These are phyloP conservation scores for Aspergillus oerlinghausenensis DNA, from an alignment of 2,329 filamentous ascomycete species.

Conservation along the genomic window DNA sequence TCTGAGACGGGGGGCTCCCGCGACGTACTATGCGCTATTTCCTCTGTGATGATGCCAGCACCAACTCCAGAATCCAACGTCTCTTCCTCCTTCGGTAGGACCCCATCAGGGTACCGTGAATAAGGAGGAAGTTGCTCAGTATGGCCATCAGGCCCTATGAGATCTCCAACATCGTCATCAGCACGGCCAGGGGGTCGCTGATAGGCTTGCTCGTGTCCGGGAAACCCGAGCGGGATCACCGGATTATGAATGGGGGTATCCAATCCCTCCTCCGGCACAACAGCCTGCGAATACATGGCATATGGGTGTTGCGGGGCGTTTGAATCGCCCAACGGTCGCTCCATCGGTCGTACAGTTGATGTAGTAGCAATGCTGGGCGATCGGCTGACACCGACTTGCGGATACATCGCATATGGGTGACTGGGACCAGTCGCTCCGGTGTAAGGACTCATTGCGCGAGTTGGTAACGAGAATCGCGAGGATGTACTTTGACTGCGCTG, in stretches of 20 bases:
- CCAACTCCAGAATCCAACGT: constrained; percentile 20
- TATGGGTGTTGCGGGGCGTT: constrained; percentile 79
- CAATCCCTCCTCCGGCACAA: constrained; percentile 55
- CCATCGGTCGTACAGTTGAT: constrained; percentile 59
- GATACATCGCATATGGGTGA: constrained; percentile 80
- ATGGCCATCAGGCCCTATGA: constrained; percentile 83
- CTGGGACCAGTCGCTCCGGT: constrained; percentile 68
- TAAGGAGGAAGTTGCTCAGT: constrained; percentile 90
- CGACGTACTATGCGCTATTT: constrained; percentile 45
- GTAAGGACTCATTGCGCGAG: constrained; percentile 58
- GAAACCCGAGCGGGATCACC: constrained; percentile 67
- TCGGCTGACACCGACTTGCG: constrained; percentile 58
- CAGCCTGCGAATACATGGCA: constrained; percentile 77
- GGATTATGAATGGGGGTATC: constrained; percentile 39
- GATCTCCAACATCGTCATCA: constrained; percentile 79
- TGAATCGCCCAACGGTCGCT: constrained; percentile 56
- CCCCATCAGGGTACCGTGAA: constrained; percentile 77
- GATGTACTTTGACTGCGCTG: constrained; percentile 42
- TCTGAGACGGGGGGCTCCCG: constrained; percentile 26
- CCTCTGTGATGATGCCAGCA: constrained; percentile 44
- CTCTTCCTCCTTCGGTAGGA: constrained; percentile 53
- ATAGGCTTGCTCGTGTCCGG: constrained; percentile 61
- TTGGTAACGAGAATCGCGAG: constrained; percentile 42
- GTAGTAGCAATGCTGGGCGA: constrained; percentile 67
- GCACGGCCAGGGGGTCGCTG: constrained; percentile 61